Base-by-base conservation (phyloP, 2,329 filamentous ascomycete species). In the Pezicula neosporulosa region DNA sequence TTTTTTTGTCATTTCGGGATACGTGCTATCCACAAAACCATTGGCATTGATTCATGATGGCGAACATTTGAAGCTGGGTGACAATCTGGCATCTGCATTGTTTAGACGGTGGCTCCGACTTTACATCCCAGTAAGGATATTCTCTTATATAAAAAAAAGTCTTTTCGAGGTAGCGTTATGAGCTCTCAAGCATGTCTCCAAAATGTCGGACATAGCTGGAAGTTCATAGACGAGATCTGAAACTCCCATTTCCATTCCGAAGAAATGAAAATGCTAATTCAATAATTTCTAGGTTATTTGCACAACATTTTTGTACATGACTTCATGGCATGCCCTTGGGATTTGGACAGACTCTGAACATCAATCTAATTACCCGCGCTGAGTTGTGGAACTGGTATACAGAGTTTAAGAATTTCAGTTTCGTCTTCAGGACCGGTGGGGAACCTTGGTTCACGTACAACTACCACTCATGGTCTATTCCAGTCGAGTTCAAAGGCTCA, bases 341-440 rank as follows among this genome's bases (percentile, higher is more conserved):
- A 51, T 66, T 24, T 64, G 54, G 54, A 61, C 56, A 1, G 52
- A 52, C 16, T 53, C 47, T 28, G 48, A 50, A 7, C 54, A 56
- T 37, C 36, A 63, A 43, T 18, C 42, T 8, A 63, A 52, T 2
- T 63, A 53, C 42, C 42, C 48, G 52, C 8, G 57, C 56, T 4
- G 62, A 63, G 47, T 16, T 63, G 12, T 62, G 58, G 58, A 56
- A 59, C 15, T 67, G 63, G 62, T 66, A 65, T 38, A 27, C 36
- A 62, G 63, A 87, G 63, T 72, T 81, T 62, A 88, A 87, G 63
- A 86, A 86, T 65, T 87, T 85, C 69, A 88, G 78, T 66, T 88
- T 85, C 63, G 63, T 86, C 38, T 88, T 82, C 68, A 77, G 79
- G 42, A 73, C 72, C 7, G 80, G 81, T 6, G 78, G 77, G 1